Percentiles rank a stretch among this genome's conserved stretches.
phyloP scores from a whole-genome alignment of 768 basidiomycete species.

The Cubamyces sp. region DNA sequence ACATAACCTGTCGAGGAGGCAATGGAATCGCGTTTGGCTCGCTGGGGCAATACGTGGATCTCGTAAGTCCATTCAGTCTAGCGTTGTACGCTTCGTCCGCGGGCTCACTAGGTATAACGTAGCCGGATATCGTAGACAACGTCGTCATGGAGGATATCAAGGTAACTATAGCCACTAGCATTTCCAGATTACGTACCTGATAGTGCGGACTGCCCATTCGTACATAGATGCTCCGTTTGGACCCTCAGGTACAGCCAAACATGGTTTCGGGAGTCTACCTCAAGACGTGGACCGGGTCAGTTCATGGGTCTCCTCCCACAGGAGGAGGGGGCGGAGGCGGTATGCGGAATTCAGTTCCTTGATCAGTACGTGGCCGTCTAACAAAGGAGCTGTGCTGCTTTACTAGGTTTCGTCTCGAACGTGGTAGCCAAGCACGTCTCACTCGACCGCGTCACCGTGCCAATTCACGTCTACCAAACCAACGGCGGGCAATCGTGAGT shows the following conservation, averaged over 20 bases:
- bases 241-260: slow-evolving; percentile 55
- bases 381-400: background rate
- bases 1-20: slow-evolving; percentile 61
- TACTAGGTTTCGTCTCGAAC: slow-evolving; percentile 49
- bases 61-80: slow-evolving; percentile 40
- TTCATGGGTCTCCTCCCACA: slow-evolving; percentile 56
- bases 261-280: slow-evolving; percentile 62
- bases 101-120: background rate
- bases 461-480: slow-evolving; percentile 54
- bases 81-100: background rate
- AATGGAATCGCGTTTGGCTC: slow-evolving; percentile 66
- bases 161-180: too few species aligned
- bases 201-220: background rate
- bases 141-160: slow-evolving; percentile 52
- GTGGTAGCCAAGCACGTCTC: slow-evolving; percentile 45
- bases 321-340: slow-evolving; percentile 60
- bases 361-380: background rate
- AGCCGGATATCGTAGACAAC: slow-evolving; percentile 58
- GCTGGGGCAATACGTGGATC: slow-evolving; percentile 56
- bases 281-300: slow-evolving; percentile 57
- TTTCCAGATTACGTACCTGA: too few species aligned
- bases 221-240: slow-evolving; percentile 50
- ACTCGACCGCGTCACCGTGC: slow-evolving; percentile 50
- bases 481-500: slow-evolving; percentile 51
- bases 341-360: slow-evolving; percentile 18